These are phyloP conservation scores for Metarhizium guizhouense DNA, from an alignment of 2,329 filamentous ascomycete genomes.

Conservation along the genomic window DNA sequence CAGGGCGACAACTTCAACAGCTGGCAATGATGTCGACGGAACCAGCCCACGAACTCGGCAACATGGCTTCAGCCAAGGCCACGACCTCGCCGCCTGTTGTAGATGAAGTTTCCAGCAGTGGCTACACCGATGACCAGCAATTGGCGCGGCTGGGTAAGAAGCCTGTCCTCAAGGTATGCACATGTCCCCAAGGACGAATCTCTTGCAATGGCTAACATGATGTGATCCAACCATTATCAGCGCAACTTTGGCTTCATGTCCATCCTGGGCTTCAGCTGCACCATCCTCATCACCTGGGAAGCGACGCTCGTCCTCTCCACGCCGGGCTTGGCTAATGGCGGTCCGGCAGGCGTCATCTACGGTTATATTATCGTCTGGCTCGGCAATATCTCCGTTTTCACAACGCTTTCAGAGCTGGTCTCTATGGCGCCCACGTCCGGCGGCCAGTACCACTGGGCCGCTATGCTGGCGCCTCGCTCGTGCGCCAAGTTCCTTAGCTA, in stretches of 20 bases:
- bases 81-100: neutral
- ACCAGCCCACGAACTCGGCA: neutral
- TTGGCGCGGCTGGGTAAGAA: conserved; percentile 20
- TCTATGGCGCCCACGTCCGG: conserved; percentile 42
- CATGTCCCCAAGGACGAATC: neutral
- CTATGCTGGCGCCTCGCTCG: conserved; percentile 36
- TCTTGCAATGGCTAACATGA: neutral
- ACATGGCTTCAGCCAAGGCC: neutral
- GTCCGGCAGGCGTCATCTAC: conserved; percentile 44
- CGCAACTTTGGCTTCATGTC: conserved; percentile 40
- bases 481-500: conserved; percentile 47
- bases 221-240: conserved; percentile 12
- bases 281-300: conserved; percentile 47
- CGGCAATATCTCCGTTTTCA: conserved; percentile 34
- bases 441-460: conserved; percentile 54
- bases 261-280: conserved; percentile 43
- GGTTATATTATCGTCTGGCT: conserved; percentile 38
- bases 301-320: conserved; percentile 16
- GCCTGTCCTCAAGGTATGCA: conserved; percentile 16
- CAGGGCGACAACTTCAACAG: neutral
- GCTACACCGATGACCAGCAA: conserved; percentile 5
- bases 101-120: neutral
- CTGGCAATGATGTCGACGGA: neutral
- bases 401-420: conserved; percentile 29
- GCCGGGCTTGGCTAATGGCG: conserved; percentile 29